Base-by-base conservation (phyloP, 805 yeast genomes). In the Wickerhamomyces chaumierensis region DNA sequence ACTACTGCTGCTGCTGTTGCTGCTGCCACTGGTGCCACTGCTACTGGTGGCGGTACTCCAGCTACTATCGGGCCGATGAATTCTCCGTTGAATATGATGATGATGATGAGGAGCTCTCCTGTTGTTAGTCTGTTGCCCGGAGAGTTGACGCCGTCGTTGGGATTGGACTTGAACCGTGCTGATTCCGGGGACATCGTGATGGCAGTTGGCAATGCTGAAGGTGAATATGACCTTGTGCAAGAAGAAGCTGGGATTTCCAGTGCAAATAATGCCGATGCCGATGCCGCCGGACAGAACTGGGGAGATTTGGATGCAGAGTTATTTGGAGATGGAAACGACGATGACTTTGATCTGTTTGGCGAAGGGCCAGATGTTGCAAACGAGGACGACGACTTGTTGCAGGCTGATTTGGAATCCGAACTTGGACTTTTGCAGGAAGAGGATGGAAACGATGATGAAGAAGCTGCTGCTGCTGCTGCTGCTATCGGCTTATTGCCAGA, bases 371-470 rank as follows among this genome's bases (percentile, higher is more conserved):
- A 42, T 34, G 60, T 5, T 14, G 33, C 31, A 16, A 21, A 33
- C 15, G 55, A 48, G 28, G 58, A 46, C 16, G 58, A 49, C 18
- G 61, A 54, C 5, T 38, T 29, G 17, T 45, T 63, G 23, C 57
- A 60, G 32, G 66, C 65, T 27, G 66, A 63, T 19, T 61, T 58
- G 11, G 55, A 56, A 25, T 55, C 57, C 16, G 61, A 56, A 19
- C 38, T 55, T 7, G 55, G 44, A 14, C 18, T 48, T 20, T 33
- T 48, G 13, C 12, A 62, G 68, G 7, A 21, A 21, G 6, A 21
- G 11, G 25, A 21, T 11, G 6, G 25, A 21, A 11, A 11, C 11
- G 42, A 36, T 31, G 49, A 48, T 7, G 16, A 28, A 28, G 16
- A 14, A 28, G 35, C 32, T 9, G 38, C 44, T 18, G 54, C 50